Percentiles rank a stretch among this genome's conserved stretches.
Conservation (phyloP, 1,139 yeast genomes). For the Debaryomycetaceae sp. region DNA sequence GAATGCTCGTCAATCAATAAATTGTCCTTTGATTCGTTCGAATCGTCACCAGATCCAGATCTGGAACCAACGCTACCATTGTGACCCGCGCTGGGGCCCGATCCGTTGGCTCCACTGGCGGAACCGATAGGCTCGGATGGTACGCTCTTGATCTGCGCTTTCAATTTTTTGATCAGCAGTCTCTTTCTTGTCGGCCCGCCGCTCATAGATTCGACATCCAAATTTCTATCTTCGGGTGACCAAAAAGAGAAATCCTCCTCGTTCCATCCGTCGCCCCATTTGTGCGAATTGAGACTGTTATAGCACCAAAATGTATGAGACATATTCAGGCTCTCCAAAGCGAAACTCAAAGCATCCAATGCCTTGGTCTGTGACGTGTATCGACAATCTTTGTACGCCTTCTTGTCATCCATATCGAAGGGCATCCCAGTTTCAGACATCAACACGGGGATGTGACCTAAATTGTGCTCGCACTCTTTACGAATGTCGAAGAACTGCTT, state of each 20-base stretch:
- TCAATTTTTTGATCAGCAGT: slow-evolving; percentile 5
- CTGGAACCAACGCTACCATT: not conserved
- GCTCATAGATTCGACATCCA: not conserved
- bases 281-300: slow-evolving; percentile 63
- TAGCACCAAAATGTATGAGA: slow-evolving; percentile 88
- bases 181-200: slow-evolving; percentile 4
- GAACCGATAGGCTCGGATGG: too few species aligned
- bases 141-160: slow-evolving; percentile 6
- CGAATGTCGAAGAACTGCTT: slow-evolving; percentile 64
- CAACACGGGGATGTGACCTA: slow-evolving; percentile 68
- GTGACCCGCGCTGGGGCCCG: not conserved
- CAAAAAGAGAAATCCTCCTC: slow-evolving; percentile 89
- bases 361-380: slow-evolving; percentile 75
- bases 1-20: slow-evolving; percentile 10
- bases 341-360: slow-evolving; percentile 74
- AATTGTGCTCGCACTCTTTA: slow-evolving; percentile 51
- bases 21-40: slow-evolving; percentile 9
- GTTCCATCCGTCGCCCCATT: slow-evolving; percentile 90
- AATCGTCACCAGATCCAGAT: slow-evolving; percentile 1
- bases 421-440: slow-evolving; percentile 98
- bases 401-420: slow-evolving; percentile 81
- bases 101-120: slow-evolving; percentile 2
- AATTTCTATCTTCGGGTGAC: slow-evolving; percentile 60
- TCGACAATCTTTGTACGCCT: slow-evolving; percentile 60
- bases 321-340: slow-evolving; percentile 67